Percentiles rank a stretch among this genome's conserved stretches.
Conservation (phyloP, 768 basidiomycete species). For the Tulasnella sp. region DNA sequence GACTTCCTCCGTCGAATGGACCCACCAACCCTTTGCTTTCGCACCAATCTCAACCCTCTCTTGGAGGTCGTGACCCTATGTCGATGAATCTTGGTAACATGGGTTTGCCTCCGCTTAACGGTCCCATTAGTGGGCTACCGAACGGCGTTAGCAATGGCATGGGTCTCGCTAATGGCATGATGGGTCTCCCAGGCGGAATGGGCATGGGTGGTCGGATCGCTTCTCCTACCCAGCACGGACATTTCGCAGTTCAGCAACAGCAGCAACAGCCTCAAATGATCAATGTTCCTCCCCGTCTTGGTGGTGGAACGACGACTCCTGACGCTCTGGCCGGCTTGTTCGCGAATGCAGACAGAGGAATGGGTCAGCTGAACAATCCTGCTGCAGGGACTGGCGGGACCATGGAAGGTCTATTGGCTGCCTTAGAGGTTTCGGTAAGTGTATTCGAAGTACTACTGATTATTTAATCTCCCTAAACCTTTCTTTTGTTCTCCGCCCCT, state of each 20-base stretch:
- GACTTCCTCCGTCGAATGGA: not conserved
- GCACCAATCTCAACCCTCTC: conserved; percentile 10
- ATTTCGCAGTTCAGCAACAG: conserved; percentile 43
- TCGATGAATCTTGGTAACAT: conserved; percentile 2
- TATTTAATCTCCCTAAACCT: conserved; percentile 19
- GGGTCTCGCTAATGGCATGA: conserved; percentile 3
- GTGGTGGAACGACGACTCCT: not conserved
- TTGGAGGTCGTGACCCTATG: conserved; percentile 13
- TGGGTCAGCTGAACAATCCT: conserved; percentile 30
- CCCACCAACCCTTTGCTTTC: not conserved
- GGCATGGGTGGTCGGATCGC: conserved; percentile 21
- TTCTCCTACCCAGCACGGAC: conserved; percentile 9
- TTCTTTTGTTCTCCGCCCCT: conserved; percentile 38
- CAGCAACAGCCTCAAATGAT: conserved; percentile 41
- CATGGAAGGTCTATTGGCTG: conserved; percentile 77
- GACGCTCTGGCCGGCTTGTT: conserved; percentile 18
- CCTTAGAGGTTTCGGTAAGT: conserved; percentile 71
- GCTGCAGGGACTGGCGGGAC: conserved; percentile 53
- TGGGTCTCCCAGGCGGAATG: not conserved
- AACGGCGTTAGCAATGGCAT: not conserved
- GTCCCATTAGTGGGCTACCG: not conserved
- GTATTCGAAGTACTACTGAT: not conserved
- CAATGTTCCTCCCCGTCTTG: conserved; percentile 32
- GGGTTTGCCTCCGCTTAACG: conserved; percentile 6
- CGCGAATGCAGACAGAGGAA: not conserved